Percentiles rank a stretch among this genome's conserved stretches.
phyloP scores from a whole-genome alignment of 1,284 basidiomycete species.

The Ceratobasidium theobromae region DNA sequence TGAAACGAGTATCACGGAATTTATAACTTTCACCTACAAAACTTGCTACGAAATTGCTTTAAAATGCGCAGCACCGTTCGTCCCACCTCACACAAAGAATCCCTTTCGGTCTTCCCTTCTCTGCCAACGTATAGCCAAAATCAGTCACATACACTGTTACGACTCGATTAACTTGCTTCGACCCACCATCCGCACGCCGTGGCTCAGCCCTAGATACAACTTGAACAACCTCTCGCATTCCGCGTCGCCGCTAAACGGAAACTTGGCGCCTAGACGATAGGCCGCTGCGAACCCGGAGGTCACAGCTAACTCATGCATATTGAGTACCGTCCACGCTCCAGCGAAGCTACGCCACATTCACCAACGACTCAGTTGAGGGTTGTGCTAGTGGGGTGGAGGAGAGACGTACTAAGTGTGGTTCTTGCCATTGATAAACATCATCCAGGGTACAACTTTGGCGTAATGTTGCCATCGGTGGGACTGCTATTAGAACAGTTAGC shows the following conservation, averaged over 20 bases:
- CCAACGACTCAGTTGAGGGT: not conserved
- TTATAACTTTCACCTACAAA: too few relatives aligned
- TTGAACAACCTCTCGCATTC: slow-evolving; percentile 48
- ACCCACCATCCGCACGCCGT: slow-evolving; percentile 45
- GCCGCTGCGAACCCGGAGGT: slow-evolving; percentile 62
- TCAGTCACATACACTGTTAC: too few relatives aligned
- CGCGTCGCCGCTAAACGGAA: slow-evolving; percentile 44
- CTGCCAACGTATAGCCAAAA: slow-evolving; percentile 6
- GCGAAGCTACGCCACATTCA: slow-evolving; percentile 41
- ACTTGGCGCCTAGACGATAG: slow-evolving; percentile 57
- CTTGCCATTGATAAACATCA: slow-evolving; percentile 61
- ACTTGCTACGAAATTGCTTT: not conserved
- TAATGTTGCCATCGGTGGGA: slow-evolving; percentile 47
- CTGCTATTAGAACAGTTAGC: not conserved
- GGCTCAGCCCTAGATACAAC: slow-evolving; percentile 50
- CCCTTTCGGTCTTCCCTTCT: slow-evolving; percentile 43
- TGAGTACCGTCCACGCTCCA: slow-evolving; percentile 48
- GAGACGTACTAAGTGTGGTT: slow-evolving; percentile 40
- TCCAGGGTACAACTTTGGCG: slow-evolving; percentile 58
- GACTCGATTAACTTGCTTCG: too few relatives aligned
- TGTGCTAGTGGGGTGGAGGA: not conserved
- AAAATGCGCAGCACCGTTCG: not conserved
- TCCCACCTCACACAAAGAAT: slow-evolving; percentile 38
- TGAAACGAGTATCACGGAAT: too few relatives aligned
- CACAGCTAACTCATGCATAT: slow-evolving; percentile 62